Percentiles rank a stretch among this genome's conserved stretches.
Conservation (phyloP, 371 early-diverging fungal genomes). For the Mucor racemosus region DNA sequence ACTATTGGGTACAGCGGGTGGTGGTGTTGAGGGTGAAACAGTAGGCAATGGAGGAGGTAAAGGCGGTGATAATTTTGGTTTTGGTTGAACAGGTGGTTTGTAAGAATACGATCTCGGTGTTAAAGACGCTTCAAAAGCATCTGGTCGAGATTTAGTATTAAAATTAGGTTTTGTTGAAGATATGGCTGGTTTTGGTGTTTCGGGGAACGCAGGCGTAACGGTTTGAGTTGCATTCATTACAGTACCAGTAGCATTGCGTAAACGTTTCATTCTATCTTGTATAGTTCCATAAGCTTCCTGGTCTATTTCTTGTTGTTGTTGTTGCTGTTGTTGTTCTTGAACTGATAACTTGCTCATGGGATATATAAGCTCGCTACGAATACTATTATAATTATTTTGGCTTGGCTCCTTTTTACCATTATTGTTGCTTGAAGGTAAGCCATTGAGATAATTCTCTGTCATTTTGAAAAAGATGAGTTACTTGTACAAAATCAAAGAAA, state of each 20-base stretch:
- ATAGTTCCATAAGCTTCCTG: slow-evolving; percentile 11
- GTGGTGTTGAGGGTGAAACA: slow-evolving; percentile 1
- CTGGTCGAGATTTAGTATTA: not conserved
- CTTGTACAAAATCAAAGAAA: not conserved
- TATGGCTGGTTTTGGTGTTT: slow-evolving; percentile 15
- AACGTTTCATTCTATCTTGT: slow-evolving; percentile 21
- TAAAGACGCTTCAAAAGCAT: slow-evolving; percentile 24
- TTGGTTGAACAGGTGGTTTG: not conserved
- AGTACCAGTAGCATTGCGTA: slow-evolving; percentile 21
- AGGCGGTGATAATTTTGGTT: slow-evolving; percentile 1
- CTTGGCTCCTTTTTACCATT: not conserved
- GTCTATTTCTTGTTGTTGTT: not conserved
- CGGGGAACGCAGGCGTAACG: slow-evolving; percentile 15
- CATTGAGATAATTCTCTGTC: slow-evolving; percentile 20
- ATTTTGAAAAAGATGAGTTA: not conserved
- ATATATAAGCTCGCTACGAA: slow-evolving; percentile 22
- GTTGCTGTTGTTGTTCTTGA: not conserved
- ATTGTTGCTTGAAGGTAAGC: slow-evolving; percentile 14
- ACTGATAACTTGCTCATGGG: slow-evolving; percentile 19
- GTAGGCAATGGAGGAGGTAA: slow-evolving; percentile 4
- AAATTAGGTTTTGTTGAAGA: slow-evolving; percentile 5
- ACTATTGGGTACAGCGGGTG: slow-evolving; percentile 21
- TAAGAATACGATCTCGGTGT: not conserved
- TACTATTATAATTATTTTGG: slow-evolving; percentile 13
- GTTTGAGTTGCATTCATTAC: slow-evolving; percentile 2